phyloP scores from a whole-genome alignment of 169 alveolate genomes.

The Eimeria maxima region DNA sequence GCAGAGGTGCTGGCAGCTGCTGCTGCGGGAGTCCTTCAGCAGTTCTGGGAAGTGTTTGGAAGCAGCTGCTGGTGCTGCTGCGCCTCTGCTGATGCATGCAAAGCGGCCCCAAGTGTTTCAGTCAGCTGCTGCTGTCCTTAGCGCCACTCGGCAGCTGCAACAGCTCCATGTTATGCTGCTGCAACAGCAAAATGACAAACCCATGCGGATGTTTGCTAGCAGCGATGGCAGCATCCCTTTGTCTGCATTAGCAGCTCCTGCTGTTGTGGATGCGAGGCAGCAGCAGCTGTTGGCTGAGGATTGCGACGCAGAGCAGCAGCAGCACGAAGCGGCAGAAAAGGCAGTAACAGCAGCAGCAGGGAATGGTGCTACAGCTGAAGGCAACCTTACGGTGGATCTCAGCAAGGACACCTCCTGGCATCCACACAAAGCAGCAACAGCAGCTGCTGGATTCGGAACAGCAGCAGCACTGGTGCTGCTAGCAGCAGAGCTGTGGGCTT shows the following conservation, averaged over 20 bases:
- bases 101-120: not conserved
- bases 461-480: constrained; percentile 44
- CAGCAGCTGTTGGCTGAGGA: not conserved
- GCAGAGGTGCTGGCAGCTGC: constrained; percentile 73
- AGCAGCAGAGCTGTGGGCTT: constrained; percentile 55
- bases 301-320: not conserved
- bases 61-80: constrained; percentile 65
- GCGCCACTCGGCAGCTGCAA: constrained; percentile 20
- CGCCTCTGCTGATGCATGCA: constrained; percentile 38
- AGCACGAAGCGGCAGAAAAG: not conserved
- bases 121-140: constrained; percentile 13
- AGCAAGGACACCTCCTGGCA: not conserved
- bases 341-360: constrained; percentile 33
- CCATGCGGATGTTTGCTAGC: not conserved
- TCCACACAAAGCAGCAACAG: constrained; percentile 29
- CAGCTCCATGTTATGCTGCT: constrained; percentile 27
- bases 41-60: constrained; percentile 23
- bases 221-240: not conserved
- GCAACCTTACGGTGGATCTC: not conserved
- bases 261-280: constrained; percentile 10
- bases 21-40: constrained; percentile 51
- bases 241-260: not conserved
- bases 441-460: constrained; percentile 42
- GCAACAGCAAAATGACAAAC: constrained; percentile 1
- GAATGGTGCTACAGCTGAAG: not conserved